Evolutionary conservation across 2,329 filamentous ascomycete genomes (phyloP).

Genomic region (Coniella vitis): DNA sequence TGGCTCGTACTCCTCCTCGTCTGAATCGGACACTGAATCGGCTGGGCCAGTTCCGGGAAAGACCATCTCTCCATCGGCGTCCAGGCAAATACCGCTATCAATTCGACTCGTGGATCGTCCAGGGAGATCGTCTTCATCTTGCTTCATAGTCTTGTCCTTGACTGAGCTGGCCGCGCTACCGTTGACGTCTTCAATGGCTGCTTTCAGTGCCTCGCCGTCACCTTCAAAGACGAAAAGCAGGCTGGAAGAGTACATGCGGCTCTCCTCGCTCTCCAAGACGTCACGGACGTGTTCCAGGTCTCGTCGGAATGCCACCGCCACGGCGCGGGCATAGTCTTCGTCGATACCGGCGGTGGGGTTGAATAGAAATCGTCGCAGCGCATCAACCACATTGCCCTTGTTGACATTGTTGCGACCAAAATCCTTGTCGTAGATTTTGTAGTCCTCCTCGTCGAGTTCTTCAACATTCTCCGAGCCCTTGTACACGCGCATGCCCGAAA

Average conservation of each 20-base stretch:
- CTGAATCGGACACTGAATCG: slow-evolving; percentile 37
- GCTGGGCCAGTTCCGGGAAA: slow-evolving; percentile 17
- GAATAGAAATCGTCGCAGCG: slow-evolving; percentile 52
- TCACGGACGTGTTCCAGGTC: slow-evolving; percentile 48
- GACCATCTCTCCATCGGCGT: slow-evolving; percentile 32
- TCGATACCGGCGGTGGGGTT: slow-evolving; percentile 52
- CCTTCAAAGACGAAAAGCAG: slow-evolving; percentile 60
- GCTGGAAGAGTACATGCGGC: slow-evolving; percentile 57
- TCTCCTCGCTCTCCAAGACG: slow-evolving; percentile 49
- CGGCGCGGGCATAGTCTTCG: slow-evolving; percentile 46
- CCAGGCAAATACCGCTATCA: slow-evolving; percentile 49
- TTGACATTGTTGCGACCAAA: slow-evolving; percentile 50
- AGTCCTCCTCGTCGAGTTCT: slow-evolving; percentile 48
- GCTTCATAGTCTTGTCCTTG: slow-evolving; percentile 30
- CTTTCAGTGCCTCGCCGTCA: slow-evolving; percentile 47
- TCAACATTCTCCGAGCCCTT: slow-evolving; percentile 45
- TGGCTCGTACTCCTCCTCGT: slow-evolving; percentile 50
- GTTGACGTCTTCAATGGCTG: slow-evolving; percentile 49
- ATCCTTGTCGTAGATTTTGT: slow-evolving; percentile 56
- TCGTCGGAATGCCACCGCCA: slow-evolving; percentile 46
- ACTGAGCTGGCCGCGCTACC: slow-evolving; percentile 45
- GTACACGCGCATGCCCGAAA: slow-evolving; percentile 60
- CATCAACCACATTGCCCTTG: slow-evolving; percentile 46
- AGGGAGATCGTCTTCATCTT: slow-evolving; percentile 18
- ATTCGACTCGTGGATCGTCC: slow-evolving; percentile 37